Base-by-base conservation (phyloP, 371 early-diverging fungal species). In the Mortierella sp. region DNA sequence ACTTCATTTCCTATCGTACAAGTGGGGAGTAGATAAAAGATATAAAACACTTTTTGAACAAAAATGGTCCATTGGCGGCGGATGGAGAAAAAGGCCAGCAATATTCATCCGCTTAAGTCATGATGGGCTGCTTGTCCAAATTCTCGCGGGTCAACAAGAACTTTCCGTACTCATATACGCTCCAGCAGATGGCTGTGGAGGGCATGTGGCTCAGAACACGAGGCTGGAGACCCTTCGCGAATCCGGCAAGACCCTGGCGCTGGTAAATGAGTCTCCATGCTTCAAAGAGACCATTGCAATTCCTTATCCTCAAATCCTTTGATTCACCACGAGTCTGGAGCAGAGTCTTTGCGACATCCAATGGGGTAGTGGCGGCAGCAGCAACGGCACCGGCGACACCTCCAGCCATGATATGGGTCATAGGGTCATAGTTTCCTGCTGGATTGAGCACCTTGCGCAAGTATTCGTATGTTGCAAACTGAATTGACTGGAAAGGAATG, bases 111-210 rank as follows among this genome's bases (percentile, higher is more conserved):
- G 15, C 13, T 68, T 67, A 79, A 19, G 65, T 43, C 61, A 74
- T 63, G 61, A 79, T 79, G 61, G 80, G 80, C 61, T 74, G 80
- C 74, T 79, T 74, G 55, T 79, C 80, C 13, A 71, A 24, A 66
- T 64, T 68, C 36, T 72, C 58, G 16, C 66, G 72, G 40, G 3
- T 87, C 24, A 90, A 71, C 38, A 90, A 76, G 92, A 93, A 94
- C 83, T 95, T 95, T 71, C 95, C 93, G 69, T 94, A 95, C 78
- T 95, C 96, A 76, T 95, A 95, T 0, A 96, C 95, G 60, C 95
- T 93, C 98, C 98, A 98, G 83, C 94, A 93, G 52, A 98, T 94
- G 36, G 97, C 98, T 3, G 98, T 95, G 52, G 96, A 93, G 9
- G 98, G 98, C 90, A 97, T 92, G 81, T 96, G 93, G 19, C 94